phyloP scores from a whole-genome alignment of 2,329 filamentous ascomycete species.

The Pseudogymnoascus sp. region DNA sequence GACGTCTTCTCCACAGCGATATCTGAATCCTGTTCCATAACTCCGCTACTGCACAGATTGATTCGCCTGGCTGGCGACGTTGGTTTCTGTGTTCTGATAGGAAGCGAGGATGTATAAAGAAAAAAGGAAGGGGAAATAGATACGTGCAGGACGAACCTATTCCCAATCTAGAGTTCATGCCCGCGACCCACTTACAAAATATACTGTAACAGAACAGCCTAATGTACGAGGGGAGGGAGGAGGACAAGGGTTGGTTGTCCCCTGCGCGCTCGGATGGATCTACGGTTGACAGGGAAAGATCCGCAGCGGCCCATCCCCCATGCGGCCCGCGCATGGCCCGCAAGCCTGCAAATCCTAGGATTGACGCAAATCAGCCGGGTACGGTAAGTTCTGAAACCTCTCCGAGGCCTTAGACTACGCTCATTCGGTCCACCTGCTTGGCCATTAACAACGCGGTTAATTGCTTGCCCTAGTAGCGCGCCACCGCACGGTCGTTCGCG shows the following conservation, averaged over 20 bases:
- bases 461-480: background rate
- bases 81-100: background rate
- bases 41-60: background rate
- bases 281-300: background rate
- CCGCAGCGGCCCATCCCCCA: background rate
- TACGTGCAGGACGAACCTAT: background rate
- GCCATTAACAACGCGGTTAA: background rate
- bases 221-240: background rate
- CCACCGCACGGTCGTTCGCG: background rate
- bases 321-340: background rate
- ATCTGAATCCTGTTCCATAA: constrained; percentile 9
- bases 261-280: background rate
- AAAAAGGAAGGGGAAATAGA: background rate
- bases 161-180: background rate
- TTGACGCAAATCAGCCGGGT: background rate
- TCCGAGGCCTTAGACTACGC: background rate
- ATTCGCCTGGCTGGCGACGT: background rate
- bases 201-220: background rate
- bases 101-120: background rate
- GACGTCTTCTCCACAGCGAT: constrained; percentile 5
- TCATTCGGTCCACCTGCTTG: background rate
- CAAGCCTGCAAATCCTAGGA: background rate
- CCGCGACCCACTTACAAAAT: background rate
- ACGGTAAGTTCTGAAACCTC: background rate
- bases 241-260: background rate